Conservation (phyloP, 306 rosid species). For the Urtica urens region DNA sequence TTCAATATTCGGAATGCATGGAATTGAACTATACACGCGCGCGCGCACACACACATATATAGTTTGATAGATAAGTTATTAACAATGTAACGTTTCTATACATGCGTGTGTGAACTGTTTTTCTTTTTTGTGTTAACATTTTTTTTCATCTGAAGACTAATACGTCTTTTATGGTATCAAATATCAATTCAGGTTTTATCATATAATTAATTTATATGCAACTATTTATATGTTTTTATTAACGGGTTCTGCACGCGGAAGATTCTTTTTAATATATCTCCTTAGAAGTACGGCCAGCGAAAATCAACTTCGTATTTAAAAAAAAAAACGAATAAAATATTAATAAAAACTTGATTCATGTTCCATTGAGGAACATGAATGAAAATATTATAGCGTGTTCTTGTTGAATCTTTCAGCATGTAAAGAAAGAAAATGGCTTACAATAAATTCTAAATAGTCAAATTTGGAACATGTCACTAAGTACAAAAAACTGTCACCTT, state of each 20-base stretch:
- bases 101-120: too few relatives aligned
- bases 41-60: neutral
- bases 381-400: neutral
- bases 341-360: neutral
- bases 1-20: neutral
- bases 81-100: too few relatives aligned
- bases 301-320: neutral
- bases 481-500: neutral
- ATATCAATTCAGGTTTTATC: too few relatives aligned
- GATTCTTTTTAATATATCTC: too few relatives aligned
- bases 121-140: too few relatives aligned
- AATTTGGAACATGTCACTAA: neutral
- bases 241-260: constrained; percentile 3
- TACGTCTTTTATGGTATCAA: too few relatives aligned
- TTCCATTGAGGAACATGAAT: neutral
- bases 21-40: neutral
- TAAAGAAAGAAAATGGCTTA: neutral
- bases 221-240: neutral
- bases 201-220: too few relatives aligned
- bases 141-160: too few relatives aligned
- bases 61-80: too few relatives aligned
- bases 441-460: neutral
- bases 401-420: neutral
- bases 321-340: neutral
- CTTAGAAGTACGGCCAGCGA: too few relatives aligned